Conservation (phyloP, 2,329 filamentous ascomycete genomes). For the Talaromyces sp. region DNA sequence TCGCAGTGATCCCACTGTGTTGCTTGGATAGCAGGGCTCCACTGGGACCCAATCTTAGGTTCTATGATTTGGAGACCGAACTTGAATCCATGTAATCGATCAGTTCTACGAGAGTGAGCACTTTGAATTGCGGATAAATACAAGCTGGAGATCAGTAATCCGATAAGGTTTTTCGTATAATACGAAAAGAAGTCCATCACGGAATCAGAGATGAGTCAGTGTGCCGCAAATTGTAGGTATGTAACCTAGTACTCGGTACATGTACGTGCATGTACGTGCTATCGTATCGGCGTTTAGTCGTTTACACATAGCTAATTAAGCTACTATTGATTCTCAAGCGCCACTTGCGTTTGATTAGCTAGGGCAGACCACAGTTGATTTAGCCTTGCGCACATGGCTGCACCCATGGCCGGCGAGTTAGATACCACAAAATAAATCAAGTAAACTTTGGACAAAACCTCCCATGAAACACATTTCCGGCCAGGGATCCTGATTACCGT, state of each 20-base stretch:
- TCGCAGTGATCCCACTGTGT: neutral
- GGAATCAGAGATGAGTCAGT: neutral
- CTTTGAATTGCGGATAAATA: neutral
- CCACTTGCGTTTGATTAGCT: neutral
- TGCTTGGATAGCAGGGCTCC: neutral
- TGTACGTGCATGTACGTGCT: neutral
- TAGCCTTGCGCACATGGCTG: neutral
- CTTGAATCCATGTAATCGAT: neutral
- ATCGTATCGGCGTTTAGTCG: neutral
- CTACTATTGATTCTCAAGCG: neutral
- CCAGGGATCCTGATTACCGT: neutral
- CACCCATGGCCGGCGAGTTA: neutral
- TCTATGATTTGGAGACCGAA: neutral
- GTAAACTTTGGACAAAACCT: neutral
- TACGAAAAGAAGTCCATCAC: neutral
- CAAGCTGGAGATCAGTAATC: neutral
- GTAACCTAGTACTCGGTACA: neutral
- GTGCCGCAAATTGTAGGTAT: neutral
- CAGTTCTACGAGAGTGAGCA: too few relatives aligned
- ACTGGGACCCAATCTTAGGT: neutral
- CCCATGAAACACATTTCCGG: neutral
- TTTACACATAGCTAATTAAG: neutral
- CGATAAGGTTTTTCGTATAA: neutral
- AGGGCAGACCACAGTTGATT: neutral
- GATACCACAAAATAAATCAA: neutral